Evolutionary conservation across 192 early-diverging fungal species (phyloP).

Genomic region (Entomortierella chlamydospora): DNA sequence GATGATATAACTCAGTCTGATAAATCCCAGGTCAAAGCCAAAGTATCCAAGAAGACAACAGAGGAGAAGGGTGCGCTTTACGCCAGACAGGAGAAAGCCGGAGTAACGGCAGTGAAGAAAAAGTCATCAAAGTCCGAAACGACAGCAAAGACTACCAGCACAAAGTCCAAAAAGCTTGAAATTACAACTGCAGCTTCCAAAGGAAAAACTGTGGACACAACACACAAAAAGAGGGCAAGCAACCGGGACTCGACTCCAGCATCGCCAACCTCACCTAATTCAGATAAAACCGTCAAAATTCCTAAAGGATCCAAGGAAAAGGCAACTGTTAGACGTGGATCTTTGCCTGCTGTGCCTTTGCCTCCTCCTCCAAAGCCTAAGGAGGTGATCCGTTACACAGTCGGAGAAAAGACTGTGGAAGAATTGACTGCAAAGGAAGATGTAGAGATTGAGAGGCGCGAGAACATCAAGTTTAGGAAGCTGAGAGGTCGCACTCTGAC

Average conservation of each 20-base stretch:
- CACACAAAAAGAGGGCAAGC: slow-evolving; percentile 11
- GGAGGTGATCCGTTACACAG: slow-evolving; percentile 49
- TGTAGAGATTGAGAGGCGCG: slow-evolving; percentile 48
- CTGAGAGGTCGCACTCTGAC: slow-evolving; percentile 40
- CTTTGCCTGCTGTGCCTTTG: slow-evolving; percentile 43
- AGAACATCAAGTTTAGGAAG: slow-evolving; percentile 50
- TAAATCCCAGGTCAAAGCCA: slow-evolving; percentile 8
- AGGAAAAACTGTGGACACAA: slow-evolving; percentile 6
- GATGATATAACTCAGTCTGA: not conserved
- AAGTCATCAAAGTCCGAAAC: slow-evolving; percentile 11
- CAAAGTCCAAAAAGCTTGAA: slow-evolving; percentile 9
- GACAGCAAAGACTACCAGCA: not conserved
- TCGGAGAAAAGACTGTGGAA: slow-evolving; percentile 50
- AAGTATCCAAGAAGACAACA: slow-evolving; percentile 3
- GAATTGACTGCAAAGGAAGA: slow-evolving; percentile 42
- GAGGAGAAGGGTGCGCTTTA: not conserved
- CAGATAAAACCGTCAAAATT: not conserved
- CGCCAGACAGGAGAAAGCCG: not conserved
- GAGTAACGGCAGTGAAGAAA: not conserved
- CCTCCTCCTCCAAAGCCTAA: slow-evolving; percentile 40
- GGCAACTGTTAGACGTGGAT: slow-evolving; percentile 15
- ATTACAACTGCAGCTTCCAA: slow-evolving; percentile 1
- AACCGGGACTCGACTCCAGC: not conserved
- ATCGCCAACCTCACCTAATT: not conserved
- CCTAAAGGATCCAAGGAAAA: slow-evolving; percentile 7